Conservation (phyloP, 345 rosid species). For the Stellera chamaejasme region DNA sequence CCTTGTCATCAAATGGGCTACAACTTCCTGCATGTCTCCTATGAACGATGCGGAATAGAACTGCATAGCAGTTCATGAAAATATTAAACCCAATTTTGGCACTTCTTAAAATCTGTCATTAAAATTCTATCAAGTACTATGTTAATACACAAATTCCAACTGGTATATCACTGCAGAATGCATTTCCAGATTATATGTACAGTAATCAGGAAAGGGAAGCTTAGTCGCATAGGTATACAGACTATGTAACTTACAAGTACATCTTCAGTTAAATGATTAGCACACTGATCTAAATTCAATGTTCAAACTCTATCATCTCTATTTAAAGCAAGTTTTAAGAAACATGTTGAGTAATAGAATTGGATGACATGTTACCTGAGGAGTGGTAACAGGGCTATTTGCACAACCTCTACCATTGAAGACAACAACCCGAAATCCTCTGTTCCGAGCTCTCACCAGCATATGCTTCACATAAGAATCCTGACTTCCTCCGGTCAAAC, state of each 20-base stretch:
- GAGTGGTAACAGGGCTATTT: constrained; percentile 71
- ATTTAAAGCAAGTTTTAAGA: background rate
- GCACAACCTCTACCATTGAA: constrained; percentile 91
- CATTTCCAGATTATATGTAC: too few relatives aligned
- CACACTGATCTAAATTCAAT: too few relatives aligned
- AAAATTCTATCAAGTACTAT: too few relatives aligned
- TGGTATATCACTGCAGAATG: too few relatives aligned
- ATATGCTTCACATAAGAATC: constrained; percentile 84
- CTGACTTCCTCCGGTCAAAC: constrained; percentile 80
- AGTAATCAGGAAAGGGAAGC: too few relatives aligned
- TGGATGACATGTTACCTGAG: constrained; percentile 42
- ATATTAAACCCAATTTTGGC: constrained; percentile 1
- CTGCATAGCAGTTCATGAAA: constrained; percentile 40
- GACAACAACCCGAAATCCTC: constrained; percentile 86
- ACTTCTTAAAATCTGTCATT: too few relatives aligned
- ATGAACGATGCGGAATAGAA: constrained; percentile 96
- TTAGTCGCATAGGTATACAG: too few relatives aligned
- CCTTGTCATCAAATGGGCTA: constrained; percentile 39
- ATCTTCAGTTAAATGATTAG: too few relatives aligned
- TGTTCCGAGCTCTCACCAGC: constrained; percentile 52
- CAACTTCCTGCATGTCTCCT: constrained; percentile 74
- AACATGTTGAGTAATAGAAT: background rate
- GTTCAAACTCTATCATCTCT: too few relatives aligned
- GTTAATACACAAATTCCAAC: too few relatives aligned
- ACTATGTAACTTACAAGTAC: too few relatives aligned